phyloP scores from a whole-genome alignment of 306 rosid genomes.

The Psophocarpus tetragonolobus region DNA sequence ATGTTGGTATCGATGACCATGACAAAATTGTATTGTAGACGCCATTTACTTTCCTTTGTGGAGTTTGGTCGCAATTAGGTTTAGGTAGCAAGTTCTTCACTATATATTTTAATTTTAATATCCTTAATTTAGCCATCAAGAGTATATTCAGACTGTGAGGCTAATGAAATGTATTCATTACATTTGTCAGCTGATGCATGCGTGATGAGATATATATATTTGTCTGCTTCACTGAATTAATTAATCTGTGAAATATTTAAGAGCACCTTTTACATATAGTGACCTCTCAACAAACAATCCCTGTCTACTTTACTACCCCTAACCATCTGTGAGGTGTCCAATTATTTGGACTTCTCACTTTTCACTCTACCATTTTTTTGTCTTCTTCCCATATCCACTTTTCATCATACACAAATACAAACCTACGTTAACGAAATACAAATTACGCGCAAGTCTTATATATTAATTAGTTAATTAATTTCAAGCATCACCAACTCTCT shows the following conservation, averaged over 20 bases:
- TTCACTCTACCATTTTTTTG: slow-evolving; percentile 37
- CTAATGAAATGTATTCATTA: too few relatives aligned
- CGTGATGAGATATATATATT: neutral
- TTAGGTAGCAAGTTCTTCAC: too few relatives aligned
- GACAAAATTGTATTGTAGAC: too few relatives aligned
- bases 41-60: too few relatives aligned
- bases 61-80: too few relatives aligned
- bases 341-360: slow-evolving; percentile 40
- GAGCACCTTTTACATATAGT: slow-evolving; percentile 51
- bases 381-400: slow-evolving; percentile 9
- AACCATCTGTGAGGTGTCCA: slow-evolving; percentile 52
- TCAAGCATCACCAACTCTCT: neutral
- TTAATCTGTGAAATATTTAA: slow-evolving; percentile 46
- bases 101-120: too few relatives aligned
- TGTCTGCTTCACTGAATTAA: slow-evolving; percentile 25
- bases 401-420: too few relatives aligned
- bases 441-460: neutral
- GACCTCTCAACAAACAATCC: slow-evolving; percentile 62
- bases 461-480: too few relatives aligned
- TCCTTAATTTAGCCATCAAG: too few relatives aligned
- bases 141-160: too few relatives aligned
- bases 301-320: slow-evolving; percentile 47
- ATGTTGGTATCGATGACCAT: too few relatives aligned
- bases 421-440: neutral
- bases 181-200: slow-evolving; percentile 9